Evolutionary conservation across 768 basidiomycete species (phyloP).

Genomic region (Hebeloma cylindrosporum): DNA sequence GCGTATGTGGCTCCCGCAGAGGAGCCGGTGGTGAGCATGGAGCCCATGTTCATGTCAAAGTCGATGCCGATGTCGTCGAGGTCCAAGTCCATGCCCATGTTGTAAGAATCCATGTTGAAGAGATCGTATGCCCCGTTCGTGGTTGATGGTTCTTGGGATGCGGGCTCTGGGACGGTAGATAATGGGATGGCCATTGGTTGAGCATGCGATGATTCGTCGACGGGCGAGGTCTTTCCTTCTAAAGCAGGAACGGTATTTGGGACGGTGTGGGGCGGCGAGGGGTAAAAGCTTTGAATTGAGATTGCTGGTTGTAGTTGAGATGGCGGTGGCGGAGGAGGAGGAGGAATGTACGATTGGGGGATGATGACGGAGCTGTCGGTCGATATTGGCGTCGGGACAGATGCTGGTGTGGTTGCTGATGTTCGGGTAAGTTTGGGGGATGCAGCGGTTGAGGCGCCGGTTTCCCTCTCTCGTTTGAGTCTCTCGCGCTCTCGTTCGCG

Average conservation of each 20-base stretch:
- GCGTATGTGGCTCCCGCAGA: background rate
- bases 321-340: slow-evolving; percentile 3
- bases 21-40: slow-evolving; percentile 8
- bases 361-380: slow-evolving; percentile 11
- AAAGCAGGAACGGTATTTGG: slow-evolving; percentile 27
- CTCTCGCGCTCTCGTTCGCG: slow-evolving; percentile 77
- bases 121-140: slow-evolving; percentile 40
- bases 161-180: too few species aligned
- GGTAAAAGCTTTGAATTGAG: slow-evolving; percentile 49
- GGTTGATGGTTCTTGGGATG: slow-evolving; percentile 16
- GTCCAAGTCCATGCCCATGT: slow-evolving; percentile 51
- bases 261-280: slow-evolving; percentile 58
- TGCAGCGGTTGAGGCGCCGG: slow-evolving; percentile 28
- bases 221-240: slow-evolving; percentile 29
- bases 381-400: slow-evolving; percentile 24
- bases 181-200: slow-evolving; percentile 3
- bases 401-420: slow-evolving; percentile 22
- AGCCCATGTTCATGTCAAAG: slow-evolving; percentile 30
- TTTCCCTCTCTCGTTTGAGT: slow-evolving; percentile 65
- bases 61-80: slow-evolving; percentile 37
- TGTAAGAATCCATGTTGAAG: slow-evolving; percentile 47
- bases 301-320: slow-evolving; percentile 19
- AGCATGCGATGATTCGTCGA: slow-evolving; percentile 11
- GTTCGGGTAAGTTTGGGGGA: slow-evolving; percentile 36
- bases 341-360: slow-evolving; percentile 1